A percentile compares a stretch with the other conserved stretches of the same genome.
Conservation (phyloP, 306 rosid species). For the Corylus heterophylla region DNA sequence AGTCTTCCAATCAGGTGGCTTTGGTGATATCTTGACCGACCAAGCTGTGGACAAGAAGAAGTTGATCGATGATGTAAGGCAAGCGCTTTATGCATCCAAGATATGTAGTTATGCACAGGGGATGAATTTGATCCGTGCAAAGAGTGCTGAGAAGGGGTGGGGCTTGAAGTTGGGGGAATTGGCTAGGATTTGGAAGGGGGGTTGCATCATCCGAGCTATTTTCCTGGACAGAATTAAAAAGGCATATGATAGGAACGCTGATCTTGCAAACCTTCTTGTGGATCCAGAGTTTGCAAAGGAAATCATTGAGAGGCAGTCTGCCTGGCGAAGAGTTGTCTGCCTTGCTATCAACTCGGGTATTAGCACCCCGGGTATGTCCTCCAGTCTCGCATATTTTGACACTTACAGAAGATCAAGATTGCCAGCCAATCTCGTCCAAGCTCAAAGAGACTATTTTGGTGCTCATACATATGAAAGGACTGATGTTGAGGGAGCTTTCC, state of each 20-base stretch:
- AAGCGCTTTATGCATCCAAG: conserved; percentile 90
- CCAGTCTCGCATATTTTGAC: conserved; percentile 92
- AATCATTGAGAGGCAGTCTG: conserved; percentile 77
- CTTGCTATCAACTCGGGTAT: conserved; percentile 85
- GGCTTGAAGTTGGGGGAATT: conserved; percentile 73
- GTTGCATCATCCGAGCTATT: conserved; percentile 83
- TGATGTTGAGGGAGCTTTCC: conserved; percentile 78
- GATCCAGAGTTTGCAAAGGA: conserved; percentile 93
- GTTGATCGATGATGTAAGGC: conserved; percentile 81
- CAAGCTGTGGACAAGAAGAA: conserved; percentile 66
- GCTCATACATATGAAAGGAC: conserved; percentile 89
- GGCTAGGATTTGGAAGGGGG: conserved; percentile 97
- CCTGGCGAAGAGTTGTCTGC: conserved; percentile 88
- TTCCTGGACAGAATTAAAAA: conserved; percentile 85
- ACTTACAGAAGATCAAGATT: conserved; percentile 72
- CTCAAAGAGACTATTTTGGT: conserved; percentile 91
- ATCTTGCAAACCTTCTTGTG: conserved; percentile 88
- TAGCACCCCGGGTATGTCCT: conserved; percentile 92
- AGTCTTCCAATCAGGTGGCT: conserved; percentile 69
- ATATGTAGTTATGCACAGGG: conserved; percentile 97
- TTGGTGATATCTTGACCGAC: conserved; percentile 53
- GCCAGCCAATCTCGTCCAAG: conserved; percentile 94
- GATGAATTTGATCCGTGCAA: conserved; percentile 90
- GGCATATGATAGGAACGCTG: conserved; percentile 77
- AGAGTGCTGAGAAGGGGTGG: conserved; percentile 89